Evolutionary conservation across 2,329 filamentous ascomycete genomes (phyloP).

Genomic region (Amesomyces nigricolor): DNA sequence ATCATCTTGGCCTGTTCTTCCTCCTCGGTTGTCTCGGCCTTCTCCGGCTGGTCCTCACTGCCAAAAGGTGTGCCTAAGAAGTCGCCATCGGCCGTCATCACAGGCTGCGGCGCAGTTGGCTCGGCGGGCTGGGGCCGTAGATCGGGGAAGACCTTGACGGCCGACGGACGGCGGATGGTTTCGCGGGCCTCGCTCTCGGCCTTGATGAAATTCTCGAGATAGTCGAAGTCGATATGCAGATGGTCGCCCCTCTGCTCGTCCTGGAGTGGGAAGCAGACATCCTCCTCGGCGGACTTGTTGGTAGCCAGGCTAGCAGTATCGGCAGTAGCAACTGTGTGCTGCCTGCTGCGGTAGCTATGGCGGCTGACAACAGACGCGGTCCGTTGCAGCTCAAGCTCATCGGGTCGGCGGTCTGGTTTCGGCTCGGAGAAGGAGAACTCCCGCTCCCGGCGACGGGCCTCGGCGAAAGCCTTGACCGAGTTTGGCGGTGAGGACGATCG

Average conservation of each 20-base stretch:
- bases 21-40: constrained; percentile 45
- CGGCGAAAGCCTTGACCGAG: constrained; percentile 95
- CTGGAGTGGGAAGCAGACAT: constrained; percentile 81
- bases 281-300: constrained; percentile 71
- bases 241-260: constrained; percentile 63
- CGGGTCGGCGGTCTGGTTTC: constrained; percentile 31
- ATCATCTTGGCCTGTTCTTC: constrained; percentile 34
- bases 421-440: constrained; percentile 53
- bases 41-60: constrained; percentile 45
- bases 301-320: constrained; percentile 57
- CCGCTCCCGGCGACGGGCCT: constrained; percentile 78
- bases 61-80: constrained; percentile 49
- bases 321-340: constrained; percentile 52
- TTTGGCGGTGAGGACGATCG: constrained; percentile 84
- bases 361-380: constrained; percentile 66
- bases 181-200: constrained; percentile 46
- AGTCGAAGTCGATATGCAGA: constrained; percentile 85
- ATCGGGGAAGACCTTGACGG: constrained; percentile 54
- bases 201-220: constrained; percentile 84
- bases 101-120: constrained; percentile 24
- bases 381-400: constrained; percentile 57
- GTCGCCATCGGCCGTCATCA: constrained; percentile 44
- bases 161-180: constrained; percentile 45
- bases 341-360: constrained; percentile 51
- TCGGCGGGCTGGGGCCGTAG: constrained; percentile 42